Conservation (phyloP, 306 rosid genomes). For the Cicer chorassanicum region DNA sequence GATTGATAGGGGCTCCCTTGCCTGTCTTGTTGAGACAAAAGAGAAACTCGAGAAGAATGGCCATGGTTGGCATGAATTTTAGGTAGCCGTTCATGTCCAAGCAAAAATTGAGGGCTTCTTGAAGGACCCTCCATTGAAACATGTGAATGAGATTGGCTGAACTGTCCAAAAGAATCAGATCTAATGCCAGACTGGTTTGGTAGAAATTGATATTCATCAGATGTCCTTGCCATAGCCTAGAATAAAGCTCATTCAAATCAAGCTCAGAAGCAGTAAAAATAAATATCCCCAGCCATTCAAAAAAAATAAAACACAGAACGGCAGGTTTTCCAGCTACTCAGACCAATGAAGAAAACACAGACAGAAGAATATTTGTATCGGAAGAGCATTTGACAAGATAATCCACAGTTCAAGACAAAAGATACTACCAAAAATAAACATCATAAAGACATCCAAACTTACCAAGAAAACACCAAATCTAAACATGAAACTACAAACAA, state of each 20-base stretch:
- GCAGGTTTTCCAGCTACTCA: constrained; percentile 33
- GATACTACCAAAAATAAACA: constrained; percentile 13
- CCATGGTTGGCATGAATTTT: constrained; percentile 65
- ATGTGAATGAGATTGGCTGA: constrained; percentile 63
- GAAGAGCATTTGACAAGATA: constrained; percentile 34
- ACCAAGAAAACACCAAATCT: constrained; percentile 7
- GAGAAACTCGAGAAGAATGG: constrained; percentile 67
- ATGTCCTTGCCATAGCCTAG: constrained; percentile 73
- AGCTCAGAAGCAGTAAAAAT: constrained; percentile 30
- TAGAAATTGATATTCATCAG: constrained; percentile 68
- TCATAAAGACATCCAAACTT: constrained; percentile 18
- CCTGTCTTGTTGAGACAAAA: constrained; percentile 67
- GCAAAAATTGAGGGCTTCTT: constrained; percentile 59
- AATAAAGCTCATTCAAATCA: constrained; percentile 52
- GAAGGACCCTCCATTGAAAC: constrained; percentile 70
- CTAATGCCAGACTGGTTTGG: constrained; percentile 61
- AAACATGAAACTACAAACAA: constrained; percentile 17
- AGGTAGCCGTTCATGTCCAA: constrained; percentile 66
- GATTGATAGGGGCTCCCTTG: constrained; percentile 62
- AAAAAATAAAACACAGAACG: constrained; percentile 11
- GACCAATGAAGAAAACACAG: constrained; percentile 17
- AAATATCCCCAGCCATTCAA: constrained; percentile 7
- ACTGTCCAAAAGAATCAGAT: constrained; percentile 71
- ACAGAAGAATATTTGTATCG: constrained; percentile 15
- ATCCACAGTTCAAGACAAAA: constrained; percentile 27